These are phyloP conservation scores for Coleophoma cylindrospora DNA, from an alignment of 2,329 filamentous ascomycete species.

Conservation along the genomic window DNA sequence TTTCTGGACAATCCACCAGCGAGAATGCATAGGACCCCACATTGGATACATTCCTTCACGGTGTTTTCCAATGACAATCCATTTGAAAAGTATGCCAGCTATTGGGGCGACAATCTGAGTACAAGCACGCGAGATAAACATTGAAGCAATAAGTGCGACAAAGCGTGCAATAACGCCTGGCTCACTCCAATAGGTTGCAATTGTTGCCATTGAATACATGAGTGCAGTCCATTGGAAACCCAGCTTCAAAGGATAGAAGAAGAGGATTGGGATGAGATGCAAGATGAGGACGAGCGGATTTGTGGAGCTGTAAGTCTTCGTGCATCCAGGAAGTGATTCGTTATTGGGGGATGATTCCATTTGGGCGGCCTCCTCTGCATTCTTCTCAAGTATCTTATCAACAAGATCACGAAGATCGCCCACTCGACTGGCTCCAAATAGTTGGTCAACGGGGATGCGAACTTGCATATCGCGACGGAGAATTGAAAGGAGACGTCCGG, in stretches of 20 bases:
- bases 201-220: constrained; percentile 38
- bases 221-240: constrained; percentile 49
- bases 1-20: constrained; percentile 56
- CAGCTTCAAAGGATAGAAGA: constrained; percentile 45
- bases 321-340: constrained; percentile 35
- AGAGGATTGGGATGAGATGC: constrained; percentile 43
- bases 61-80: constrained; percentile 49
- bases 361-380: constrained; percentile 22
- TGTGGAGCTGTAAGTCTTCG: constrained; percentile 41
- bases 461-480: constrained; percentile 44
- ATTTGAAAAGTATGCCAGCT: constrained; percentile 46
- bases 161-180: constrained; percentile 38
- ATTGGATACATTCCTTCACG: constrained; percentile 50
- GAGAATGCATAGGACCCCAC: constrained; percentile 53
- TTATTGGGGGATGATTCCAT: constrained; percentile 41
- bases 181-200: constrained; percentile 34
- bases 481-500: constrained; percentile 44
- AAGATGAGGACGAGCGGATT: constrained; percentile 41
- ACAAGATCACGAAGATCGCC: constrained; percentile 11
- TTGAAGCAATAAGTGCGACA: constrained; percentile 40
- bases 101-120: constrained; percentile 36
- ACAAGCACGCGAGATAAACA: constrained; percentile 35
- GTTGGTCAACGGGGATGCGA: constrained; percentile 42
- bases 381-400: background rate
- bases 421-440: constrained; percentile 45